Evolutionary conservation across 1,284 basidiomycete species (phyloP), one percentile per base, ranked within the genome.

Genomic region (Vanrija pseudolonga): DNA sequence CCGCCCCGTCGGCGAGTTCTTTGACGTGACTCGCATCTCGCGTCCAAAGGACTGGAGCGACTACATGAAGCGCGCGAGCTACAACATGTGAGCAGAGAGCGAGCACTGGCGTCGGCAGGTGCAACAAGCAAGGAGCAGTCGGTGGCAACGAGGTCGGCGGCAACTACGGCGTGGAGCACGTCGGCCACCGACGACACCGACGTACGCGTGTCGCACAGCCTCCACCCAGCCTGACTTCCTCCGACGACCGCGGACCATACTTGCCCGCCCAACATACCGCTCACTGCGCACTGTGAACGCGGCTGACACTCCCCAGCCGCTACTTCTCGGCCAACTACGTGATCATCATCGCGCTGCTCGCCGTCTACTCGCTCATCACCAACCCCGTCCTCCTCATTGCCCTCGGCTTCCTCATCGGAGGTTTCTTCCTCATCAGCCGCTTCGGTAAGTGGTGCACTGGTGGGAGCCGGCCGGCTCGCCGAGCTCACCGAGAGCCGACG

Each of bases 241-340:
- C 39, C 39, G 9, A 40, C 39, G 17, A 20, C 39, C 39, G 8
- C n/a, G n/a, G 4, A 40, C 39, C 11, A 15, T 39, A 2, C 37
- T n/a, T 18, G 9, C 7, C 19, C 19, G n/a, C n/a, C 8, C n/a
- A n/a, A n/a, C n/a, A n/a, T n/a, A n/a, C n/a, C n/a, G n/a, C n/a
- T n/a, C n/a, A n/a, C n/a, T n/a, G n/a, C n/a, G n/a, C n/a, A n/a
- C n/a, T n/a, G n/a, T n/a, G n/a, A n/a, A n/a, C n/a, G n/a, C n/a
- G 8, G 14, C 32, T 32, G 12, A 32, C 32, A 88, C 89, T 90
- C 80, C 92, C 90, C 79, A 92, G 90, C 37, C 86, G 89, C 53
- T 92, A 92, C 77, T 93, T 91, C 77, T 91, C 89, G 56, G 88
- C 89, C 61, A 97, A 97, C 78, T 97, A 97, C 77, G 84, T 85